Evolutionary conservation across 2,329 filamentous ascomycete genomes (phyloP).

Genomic region (Alternaria sp.): DNA sequence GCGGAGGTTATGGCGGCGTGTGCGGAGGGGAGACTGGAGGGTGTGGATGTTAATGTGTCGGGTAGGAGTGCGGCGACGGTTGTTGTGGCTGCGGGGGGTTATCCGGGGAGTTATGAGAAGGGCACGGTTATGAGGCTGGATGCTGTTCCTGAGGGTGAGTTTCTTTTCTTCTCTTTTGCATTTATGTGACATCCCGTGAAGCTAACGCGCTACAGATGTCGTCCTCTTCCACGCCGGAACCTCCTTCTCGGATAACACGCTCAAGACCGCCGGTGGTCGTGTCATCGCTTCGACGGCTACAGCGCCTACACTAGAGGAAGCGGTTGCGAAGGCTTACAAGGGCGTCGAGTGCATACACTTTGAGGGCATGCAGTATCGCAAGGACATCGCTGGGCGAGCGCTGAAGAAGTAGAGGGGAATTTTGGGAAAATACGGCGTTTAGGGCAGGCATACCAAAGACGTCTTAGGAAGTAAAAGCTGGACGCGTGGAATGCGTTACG

Average conservation of each 20-base stretch:
- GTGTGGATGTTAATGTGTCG: conserved; percentile 71
- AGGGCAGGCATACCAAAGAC: conserved; percentile 2
- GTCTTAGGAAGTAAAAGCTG: neutral
- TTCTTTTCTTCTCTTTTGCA: conserved; percentile 46
- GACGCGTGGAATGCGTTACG: neutral
- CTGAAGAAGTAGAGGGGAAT: conserved; percentile 40
- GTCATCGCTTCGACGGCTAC: conserved; percentile 93
- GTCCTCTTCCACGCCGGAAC: conserved; percentile 95
- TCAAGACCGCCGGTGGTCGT: conserved; percentile 83
- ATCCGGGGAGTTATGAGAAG: conserved; percentile 83
- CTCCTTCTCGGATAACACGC: conserved; percentile 62
- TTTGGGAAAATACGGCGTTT: neutral
- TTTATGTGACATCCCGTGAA: no score
- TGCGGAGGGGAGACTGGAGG: conserved; percentile 74
- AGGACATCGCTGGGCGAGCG: conserved; percentile 77
- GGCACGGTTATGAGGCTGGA: conserved; percentile 68
- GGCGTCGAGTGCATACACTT: conserved; percentile 83
- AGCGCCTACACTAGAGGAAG: conserved; percentile 75
- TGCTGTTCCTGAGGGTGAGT: conserved; percentile 56
- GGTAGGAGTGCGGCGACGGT: conserved; percentile 83
- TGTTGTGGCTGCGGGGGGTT: conserved; percentile 90
- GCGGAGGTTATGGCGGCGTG: conserved; percentile 90
- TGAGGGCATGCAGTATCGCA: conserved; percentile 87
- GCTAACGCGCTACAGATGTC: conserved; percentile 58
- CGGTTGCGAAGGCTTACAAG: conserved; percentile 86